Percentiles rank a stretch among this genome's conserved stretches.
Conservation (phyloP, 176 grass and related monocot species). For the Ensete glaucum region DNA sequence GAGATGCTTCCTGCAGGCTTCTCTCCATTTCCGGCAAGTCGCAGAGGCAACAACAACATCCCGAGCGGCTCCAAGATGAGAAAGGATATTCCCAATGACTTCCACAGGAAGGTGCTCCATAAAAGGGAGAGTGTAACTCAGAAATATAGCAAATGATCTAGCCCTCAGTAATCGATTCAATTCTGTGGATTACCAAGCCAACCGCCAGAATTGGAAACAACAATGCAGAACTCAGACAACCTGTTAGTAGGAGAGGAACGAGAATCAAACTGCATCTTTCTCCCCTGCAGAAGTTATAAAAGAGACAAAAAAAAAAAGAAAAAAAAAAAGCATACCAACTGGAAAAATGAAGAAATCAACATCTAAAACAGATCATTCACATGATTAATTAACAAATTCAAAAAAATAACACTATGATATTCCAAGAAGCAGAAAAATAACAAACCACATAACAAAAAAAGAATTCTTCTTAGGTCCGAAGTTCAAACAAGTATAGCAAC, state of each 20-base stretch:
- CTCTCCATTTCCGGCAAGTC: slow-evolving; percentile 69
- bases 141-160: slow-evolving; percentile 2
- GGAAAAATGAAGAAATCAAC: no score
- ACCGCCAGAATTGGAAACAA: neutral
- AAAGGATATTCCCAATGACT: slow-evolving; percentile 85
- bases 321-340: no score
- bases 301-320: no score
- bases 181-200: slow-evolving; percentile 4
- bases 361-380: no score
- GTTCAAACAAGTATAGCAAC: no score
- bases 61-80: slow-evolving; percentile 54
- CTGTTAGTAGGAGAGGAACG: neutral
- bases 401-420: no score
- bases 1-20: slow-evolving; percentile 71
- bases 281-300: slow-evolving; percentile 15
- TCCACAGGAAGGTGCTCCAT: slow-evolving; percentile 88
- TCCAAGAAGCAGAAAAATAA: no score
- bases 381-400: no score
- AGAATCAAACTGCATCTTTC: slow-evolving; percentile 1
- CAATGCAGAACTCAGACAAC: neutral
- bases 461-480: no score
- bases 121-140: neutral
- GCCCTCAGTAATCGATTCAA: slow-evolving; percentile 5
- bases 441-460: no score
- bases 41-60: slow-evolving; percentile 70